Percentiles rank a stretch among this genome's conserved stretches.
phyloP scores from a whole-genome alignment of 306 rosid species.

The Astragalus glycyphyllos region DNA sequence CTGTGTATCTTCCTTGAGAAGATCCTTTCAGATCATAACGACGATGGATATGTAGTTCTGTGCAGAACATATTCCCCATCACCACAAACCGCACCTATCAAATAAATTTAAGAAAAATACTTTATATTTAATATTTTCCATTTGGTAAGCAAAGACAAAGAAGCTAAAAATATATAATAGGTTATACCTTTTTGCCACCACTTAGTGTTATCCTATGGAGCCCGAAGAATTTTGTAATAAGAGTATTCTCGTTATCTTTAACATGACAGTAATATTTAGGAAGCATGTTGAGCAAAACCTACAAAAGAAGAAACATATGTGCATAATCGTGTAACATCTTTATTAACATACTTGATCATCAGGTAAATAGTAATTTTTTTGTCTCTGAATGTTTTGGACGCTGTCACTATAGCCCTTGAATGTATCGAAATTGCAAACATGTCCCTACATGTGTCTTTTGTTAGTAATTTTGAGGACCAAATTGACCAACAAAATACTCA shows the following conservation, averaged over 20 bases:
- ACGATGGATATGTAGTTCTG: conserved; percentile 80
- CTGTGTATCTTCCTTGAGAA: conserved; percentile 75
- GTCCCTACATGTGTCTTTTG: too few relatives aligned
- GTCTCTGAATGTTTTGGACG: too few relatives aligned
- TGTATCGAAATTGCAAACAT: too few relatives aligned
- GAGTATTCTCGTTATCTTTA: conserved; percentile 75
- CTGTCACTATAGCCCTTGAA: too few relatives aligned
- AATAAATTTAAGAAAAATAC: conserved; percentile 41
- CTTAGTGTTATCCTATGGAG: conserved; percentile 74
- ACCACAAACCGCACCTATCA: conserved; percentile 89
- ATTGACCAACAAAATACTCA: too few relatives aligned
- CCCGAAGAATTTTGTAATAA: conserved; percentile 85
- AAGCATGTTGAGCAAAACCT: conserved; percentile 88
- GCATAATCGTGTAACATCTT: conserved; percentile 4
- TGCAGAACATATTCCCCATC: conserved; percentile 94
- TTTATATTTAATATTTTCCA: conserved; percentile 17
- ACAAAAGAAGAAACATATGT: conserved; percentile 33
- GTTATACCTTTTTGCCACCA: conserved; percentile 75
- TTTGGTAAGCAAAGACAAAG: conserved; percentile 27
- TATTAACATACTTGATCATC: too few relatives aligned
- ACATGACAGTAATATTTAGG: conserved; percentile 79
- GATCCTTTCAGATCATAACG: conserved; percentile 95
- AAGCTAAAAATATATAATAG: conserved; percentile 32
- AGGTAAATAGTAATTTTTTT: too few relatives aligned
- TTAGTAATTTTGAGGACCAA: too few relatives aligned